Base-by-base conservation (phyloP, 1,139 yeast species). In the Geotrichum armillariae region DNA sequence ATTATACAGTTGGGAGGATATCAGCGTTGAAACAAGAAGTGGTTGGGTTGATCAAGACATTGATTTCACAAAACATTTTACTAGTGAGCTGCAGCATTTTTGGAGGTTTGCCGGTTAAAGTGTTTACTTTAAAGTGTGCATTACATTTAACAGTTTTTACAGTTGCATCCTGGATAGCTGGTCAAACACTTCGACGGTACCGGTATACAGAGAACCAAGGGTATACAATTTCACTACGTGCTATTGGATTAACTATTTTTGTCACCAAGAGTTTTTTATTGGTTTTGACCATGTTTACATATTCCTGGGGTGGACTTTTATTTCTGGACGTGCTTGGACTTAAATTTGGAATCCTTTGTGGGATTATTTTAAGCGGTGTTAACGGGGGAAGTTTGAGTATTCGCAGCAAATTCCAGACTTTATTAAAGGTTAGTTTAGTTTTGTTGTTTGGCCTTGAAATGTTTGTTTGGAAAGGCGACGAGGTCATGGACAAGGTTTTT, bases 341-440 rank as follows among this genome's bases (percentile, higher is more conserved):
- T 14, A 40, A 40, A 36, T 40, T 40, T 40, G 43, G 43, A 1
- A n/a, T 40, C 23, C 29, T 40, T 23, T 35, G 43, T 2, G 43
- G 43, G 16, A 20, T 40, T 22, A 12, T 40, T 16, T 29, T 33
- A 8, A 31, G 43, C 14, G 43, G 43, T 5, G 27, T 40, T 4
- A 40, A 31, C 17, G 11, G 14, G 18, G 14, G 25, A 14, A 31
- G 22, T 2, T 14, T 23, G n/a, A 18, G 25, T 2, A 11, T 11
- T 14, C 27, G 23, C 27, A 7, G 16, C 36, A 40, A 40, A 9
- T 9, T 40, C 16, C 12, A 29, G 12, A 16, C n/a, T 12, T 14
- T 31, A 4, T 14, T 31, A 8, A 32, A 20, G 12, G 25, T 31
- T 9, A 18, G 27, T 27, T n/a, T 12, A n/a, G 16, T n/a, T 14